These are phyloP conservation scores for Staphylotrichum longicolle DNA, from an alignment of 495 filamentous ascomycete genomes.

Conservation along the genomic window DNA sequence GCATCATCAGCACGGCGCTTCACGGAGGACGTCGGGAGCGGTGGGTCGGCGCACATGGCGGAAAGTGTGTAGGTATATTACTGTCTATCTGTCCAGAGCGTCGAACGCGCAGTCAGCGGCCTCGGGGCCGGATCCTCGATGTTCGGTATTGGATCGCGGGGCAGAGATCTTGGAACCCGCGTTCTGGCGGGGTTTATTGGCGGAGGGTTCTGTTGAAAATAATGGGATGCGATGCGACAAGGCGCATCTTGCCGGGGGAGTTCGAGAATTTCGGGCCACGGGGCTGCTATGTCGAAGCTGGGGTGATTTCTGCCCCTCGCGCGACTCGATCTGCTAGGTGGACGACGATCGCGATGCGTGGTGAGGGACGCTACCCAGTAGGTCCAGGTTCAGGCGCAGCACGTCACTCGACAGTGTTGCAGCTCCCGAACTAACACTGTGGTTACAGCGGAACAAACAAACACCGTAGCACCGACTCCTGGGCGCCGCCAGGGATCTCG, in stretches of 20 bases:
- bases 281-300: neutral
- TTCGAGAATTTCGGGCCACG: neutral
- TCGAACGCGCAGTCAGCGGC: neutral
- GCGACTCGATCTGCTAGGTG: neutral
- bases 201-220: constrained; percentile 13
- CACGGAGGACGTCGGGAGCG: neutral
- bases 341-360: constrained; percentile 5
- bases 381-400: constrained; percentile 10
- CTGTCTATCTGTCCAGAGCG: neutral
- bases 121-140: constrained; percentile 1
- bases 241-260: constrained; percentile 20
- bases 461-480: neutral
- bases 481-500: neutral
- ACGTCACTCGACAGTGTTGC: constrained; percentile 24
- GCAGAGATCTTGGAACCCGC: too few species aligned
- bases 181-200: constrained; percentile 15
- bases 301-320: neutral
- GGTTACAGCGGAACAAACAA: constrained; percentile 17
- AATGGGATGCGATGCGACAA: constrained; percentile 1
- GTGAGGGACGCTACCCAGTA: neutral
- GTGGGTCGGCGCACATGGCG: constrained; percentile 26
- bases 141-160: neutral
- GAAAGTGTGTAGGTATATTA: constrained; percentile 12
- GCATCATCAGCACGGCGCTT: constrained; percentile 27
- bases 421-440: constrained; percentile 8